These are phyloP conservation scores for Cylindrotheca fusiformis DNA, from an alignment of 108 stramenopile genomes.

Conservation along the genomic window DNA sequence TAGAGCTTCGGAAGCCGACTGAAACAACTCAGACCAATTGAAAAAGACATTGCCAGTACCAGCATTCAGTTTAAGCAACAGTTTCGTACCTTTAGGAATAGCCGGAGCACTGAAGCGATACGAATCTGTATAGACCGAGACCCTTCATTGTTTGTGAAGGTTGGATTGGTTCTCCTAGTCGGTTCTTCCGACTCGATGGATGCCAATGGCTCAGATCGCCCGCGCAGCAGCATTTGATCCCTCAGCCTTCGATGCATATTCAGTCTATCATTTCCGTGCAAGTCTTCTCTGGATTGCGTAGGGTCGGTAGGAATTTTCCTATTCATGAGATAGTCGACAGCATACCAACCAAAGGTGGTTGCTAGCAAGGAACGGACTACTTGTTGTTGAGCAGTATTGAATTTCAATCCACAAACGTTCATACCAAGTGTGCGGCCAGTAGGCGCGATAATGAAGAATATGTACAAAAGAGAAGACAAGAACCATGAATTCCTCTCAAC, in stretches of 20 bases:
- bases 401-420: conserved; percentile 27
- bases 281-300: neutral
- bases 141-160: neutral
- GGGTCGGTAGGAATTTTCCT: neutral
- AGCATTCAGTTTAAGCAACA: neutral
- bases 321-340: neutral
- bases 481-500: conserved; percentile 3
- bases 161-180: too few relatives aligned
- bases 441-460: conserved; percentile 7
- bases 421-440: conserved; percentile 34
- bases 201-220: neutral
- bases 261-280: conserved; percentile 28
- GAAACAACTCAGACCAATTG: neutral
- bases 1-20: neutral
- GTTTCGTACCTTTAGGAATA: neutral
- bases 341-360: conserved; percentile 4
- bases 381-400: neutral
- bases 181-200: too few relatives aligned
- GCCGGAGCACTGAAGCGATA: neutral
- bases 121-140: neutral
- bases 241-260: conserved; percentile 18
- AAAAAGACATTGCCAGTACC: neutral
- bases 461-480: conserved; percentile 23
- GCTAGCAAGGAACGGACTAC: neutral
- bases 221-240: conserved; percentile 24